Evolutionary conservation across 2,329 filamentous ascomycete species (phyloP), one percentile per base, ranked within the genome.

Genomic region (Sporothrix humicola): DNA sequence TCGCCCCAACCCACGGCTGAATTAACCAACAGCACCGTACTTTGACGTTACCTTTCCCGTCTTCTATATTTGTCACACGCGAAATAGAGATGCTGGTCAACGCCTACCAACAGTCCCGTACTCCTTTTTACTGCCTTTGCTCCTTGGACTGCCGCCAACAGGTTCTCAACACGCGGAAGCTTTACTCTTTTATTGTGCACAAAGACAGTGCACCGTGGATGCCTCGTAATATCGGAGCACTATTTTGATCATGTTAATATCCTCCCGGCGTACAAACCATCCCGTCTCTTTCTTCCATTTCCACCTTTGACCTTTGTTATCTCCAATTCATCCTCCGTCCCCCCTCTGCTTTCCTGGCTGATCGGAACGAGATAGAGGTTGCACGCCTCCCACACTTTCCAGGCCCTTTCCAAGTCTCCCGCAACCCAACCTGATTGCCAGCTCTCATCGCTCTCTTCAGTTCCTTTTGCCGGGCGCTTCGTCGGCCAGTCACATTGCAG

Each of bases 391-490:
- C 31, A 37, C 59, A 37, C 31, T 37, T 37, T 37, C 31, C 31
- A 37, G 31, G 31, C 31, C 2, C 31, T 37, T 37, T 37, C 31
- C 31, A 37, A 37, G 31, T 37, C 31, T 37, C 31, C 31, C 31
- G 31, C 31, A 37, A 37, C 31, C 31, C 31, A 37, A 37, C 31
- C 7, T 37, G 31, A 7, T 7, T 37, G 31, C 31, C 31, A 7
- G 4, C 31, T 37, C 31, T 37, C 31, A 37, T 31, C 31, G 1
- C 37, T 69, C 2, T 26, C 71, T 68, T 17, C 37, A 37, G 31
- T 46, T 46, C 26, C 23, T 46, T 59, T 73, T 58, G 31, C 71
- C 71, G 71, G 70, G 73, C 73, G 73, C 73, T 74, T 74, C 73
- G 71, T 50, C 71, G 71, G 59, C 73, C 73, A 74, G 68, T 74